A percentile compares a stretch with the other conserved stretches of the same genome.
Conservation (phyloP, 2,329 filamentous ascomycete species). For the Colletotrichum cordylinicola region DNA sequence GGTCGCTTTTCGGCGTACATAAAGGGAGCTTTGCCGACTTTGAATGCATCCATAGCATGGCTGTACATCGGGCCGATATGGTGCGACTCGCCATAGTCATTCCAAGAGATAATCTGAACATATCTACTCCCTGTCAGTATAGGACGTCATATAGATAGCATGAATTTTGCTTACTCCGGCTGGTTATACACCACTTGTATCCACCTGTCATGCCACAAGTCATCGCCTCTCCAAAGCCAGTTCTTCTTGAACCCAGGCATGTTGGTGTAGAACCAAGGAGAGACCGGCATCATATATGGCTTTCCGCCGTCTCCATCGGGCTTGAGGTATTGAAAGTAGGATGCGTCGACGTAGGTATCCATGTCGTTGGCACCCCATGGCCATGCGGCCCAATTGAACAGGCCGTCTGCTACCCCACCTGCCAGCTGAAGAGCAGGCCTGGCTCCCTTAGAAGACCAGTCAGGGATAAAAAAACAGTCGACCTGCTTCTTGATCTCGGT, state of each 20-base stretch:
- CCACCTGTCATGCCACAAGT: slow-evolving; percentile 65
- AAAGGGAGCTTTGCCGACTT: slow-evolving; percentile 40
- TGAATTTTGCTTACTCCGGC: slow-evolving; percentile 34
- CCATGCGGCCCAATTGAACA: slow-evolving; percentile 43
- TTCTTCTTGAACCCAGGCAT: neutral
- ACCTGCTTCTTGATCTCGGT: slow-evolving; percentile 40
- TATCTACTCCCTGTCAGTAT: slow-evolving; percentile 22
- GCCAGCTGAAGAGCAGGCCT: slow-evolving; percentile 42
- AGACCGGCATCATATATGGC: neutral
- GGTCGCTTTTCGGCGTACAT: slow-evolving; percentile 51
- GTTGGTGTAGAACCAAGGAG: neutral
- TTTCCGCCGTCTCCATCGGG: neutral
- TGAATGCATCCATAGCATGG: slow-evolving; percentile 1
- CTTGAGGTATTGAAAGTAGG: slow-evolving; percentile 4
- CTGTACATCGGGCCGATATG: neutral
- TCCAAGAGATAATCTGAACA: slow-evolving; percentile 50
- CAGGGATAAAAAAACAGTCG: slow-evolving; percentile 48
- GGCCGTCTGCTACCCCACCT: slow-evolving; percentile 38
- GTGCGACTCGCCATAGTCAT: slow-evolving; percentile 52
- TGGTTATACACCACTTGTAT: slow-evolving; percentile 49
- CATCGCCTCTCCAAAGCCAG: slow-evolving; percentile 59
- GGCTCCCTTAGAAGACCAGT: slow-evolving; percentile 44
- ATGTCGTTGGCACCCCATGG: slow-evolving; percentile 27
- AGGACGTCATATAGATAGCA: neutral
- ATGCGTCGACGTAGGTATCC: slow-evolving; percentile 21